A percentile compares a stretch with the other conserved stretches of the same genome.
These are phyloP conservation scores for Cladochytrium replicatum DNA, from an alignment of 192 early-diverging fungal genomes.

Conservation along the genomic window DNA sequence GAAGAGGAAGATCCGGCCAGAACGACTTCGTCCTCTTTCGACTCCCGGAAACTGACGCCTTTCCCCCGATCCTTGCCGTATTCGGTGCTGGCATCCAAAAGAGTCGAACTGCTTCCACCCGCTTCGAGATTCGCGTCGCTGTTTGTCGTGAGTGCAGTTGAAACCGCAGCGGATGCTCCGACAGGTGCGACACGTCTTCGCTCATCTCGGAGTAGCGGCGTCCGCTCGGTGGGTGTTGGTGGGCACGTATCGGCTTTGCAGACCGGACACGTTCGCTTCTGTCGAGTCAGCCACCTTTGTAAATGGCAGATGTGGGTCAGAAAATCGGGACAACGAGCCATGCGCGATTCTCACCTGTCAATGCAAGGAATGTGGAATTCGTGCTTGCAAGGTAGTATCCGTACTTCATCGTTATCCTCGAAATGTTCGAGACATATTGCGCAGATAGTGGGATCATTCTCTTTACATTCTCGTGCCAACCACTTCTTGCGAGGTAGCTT, in stretches of 20 bases:
- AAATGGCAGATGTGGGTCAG: not conserved
- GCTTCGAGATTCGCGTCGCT: too few relatives aligned
- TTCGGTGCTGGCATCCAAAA: too few relatives aligned
- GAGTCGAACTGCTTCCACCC: too few relatives aligned
- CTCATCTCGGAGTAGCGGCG: slow-evolving; percentile 19
- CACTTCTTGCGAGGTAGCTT: slow-evolving; percentile 53
- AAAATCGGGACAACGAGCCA: not conserved
- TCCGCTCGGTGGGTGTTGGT: slow-evolving; percentile 5
- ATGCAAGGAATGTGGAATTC: slow-evolving; percentile 83
- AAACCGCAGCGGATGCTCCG: too few relatives aligned
- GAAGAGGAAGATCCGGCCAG: too few relatives aligned
- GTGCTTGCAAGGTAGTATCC: slow-evolving; percentile 79
- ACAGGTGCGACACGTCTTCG: too few relatives aligned
- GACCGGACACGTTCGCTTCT: slow-evolving; percentile 72
- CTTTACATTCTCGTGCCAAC: slow-evolving; percentile 13
- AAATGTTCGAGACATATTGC: slow-evolving; percentile 92
- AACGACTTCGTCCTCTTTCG: too few relatives aligned
- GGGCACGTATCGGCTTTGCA: slow-evolving; percentile 52
- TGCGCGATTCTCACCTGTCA: slow-evolving; percentile 42
- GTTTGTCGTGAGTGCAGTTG: too few relatives aligned
- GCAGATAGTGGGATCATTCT: slow-evolving; percentile 73
- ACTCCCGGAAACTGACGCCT: too few relatives aligned
- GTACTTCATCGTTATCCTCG: slow-evolving; percentile 61
- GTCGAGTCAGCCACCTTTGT: slow-evolving; percentile 67
- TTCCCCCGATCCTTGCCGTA: too few relatives aligned